Base-by-base conservation (phyloP, 345 rosid genomes). In the Lagerstroemia speciosa region DNA sequence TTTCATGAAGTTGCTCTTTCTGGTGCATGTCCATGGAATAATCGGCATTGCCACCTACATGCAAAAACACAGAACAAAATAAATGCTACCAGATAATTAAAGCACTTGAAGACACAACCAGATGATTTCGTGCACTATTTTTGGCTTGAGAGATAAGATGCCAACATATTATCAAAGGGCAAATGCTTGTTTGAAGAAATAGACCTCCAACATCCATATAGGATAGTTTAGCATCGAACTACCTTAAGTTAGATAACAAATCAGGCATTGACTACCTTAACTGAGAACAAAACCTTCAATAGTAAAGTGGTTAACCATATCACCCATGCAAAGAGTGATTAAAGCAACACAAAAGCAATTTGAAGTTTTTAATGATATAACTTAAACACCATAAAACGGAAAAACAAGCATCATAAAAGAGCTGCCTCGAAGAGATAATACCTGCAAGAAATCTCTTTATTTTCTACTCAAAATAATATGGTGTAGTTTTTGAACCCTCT, bases 1-100 rank as follows among this genome's bases (percentile, higher is more conserved):
- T 95, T 69, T 95, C 98, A 76, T 88, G 99, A 76, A 92, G 85
- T 79, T 90, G 98, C 61, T 95, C 99, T 75, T 90, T 95, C 80
- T 86, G 97, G 76, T 92, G 99, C 83, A 95, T 60, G 74, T 95
- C 99, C 87, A 95, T 86, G 8, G 81, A 67, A 79, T 88, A 95
- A 73, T 92, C 99, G 76, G 97, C 90, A 90, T 78, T 90, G 71
- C 93, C 93, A 73, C 71, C 93, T 90, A 72, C 99, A 98, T 94
- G 88, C 70, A 81, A 61, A 73, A 83, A 72, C 80, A 78, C 78
- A 76, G 75, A 75, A 75, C 57, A 75, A 67, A 68, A 74, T 84
- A 78, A 83, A 73, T 40, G 68, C 68, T 67, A 45, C 16, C 17
- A 37, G 66, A 36, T 60, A 61, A 33, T 62, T 31, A 73, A 2